phyloP scores from a whole-genome alignment of 73 alveolate species.

The Paramecium caudatum region DNA sequence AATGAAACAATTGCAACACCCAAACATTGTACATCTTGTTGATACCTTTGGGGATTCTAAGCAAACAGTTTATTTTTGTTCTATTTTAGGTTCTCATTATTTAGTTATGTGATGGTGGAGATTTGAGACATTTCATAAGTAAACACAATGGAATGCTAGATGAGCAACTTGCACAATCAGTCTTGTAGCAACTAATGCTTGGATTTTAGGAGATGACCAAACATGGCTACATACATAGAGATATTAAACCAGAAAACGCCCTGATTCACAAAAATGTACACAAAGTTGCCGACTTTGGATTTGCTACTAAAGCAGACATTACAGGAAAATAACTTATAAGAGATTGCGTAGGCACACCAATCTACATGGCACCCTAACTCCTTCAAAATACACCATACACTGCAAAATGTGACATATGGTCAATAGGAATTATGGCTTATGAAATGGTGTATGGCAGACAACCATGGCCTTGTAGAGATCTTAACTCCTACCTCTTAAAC shows the following conservation, averaged over 20 bases:
- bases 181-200: slow-evolving; percentile 15
- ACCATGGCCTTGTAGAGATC: slow-evolving; percentile 76
- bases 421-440: slow-evolving; percentile 69
- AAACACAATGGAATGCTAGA: slow-evolving; percentile 67
- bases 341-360: slow-evolving; percentile 72
- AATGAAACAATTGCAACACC: slow-evolving; percentile 66
- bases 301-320: slow-evolving; percentile 63
- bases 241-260: slow-evolving; percentile 68
- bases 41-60: slow-evolving; percentile 45
- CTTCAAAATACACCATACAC: slow-evolving; percentile 38
- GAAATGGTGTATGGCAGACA: slow-evolving; percentile 73
- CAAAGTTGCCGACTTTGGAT: slow-evolving; percentile 73
- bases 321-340: slow-evolving; percentile 29
- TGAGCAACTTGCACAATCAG: slow-evolving; percentile 37
- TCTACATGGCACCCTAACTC: slow-evolving; percentile 72
- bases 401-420: slow-evolving; percentile 73
- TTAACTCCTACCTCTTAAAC: slow-evolving; percentile 17
- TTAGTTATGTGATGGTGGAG: slow-evolving; percentile 67
- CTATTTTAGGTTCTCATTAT: neutral
- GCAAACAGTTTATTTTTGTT: neutral
- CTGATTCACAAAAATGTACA: slow-evolving; percentile 1
- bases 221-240: slow-evolving; percentile 63
- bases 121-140: slow-evolving; percentile 45
- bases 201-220: slow-evolving; percentile 59
- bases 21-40: slow-evolving; percentile 48